These are phyloP conservation scores for Neurospora sp. DNA, from an alignment of 495 filamentous ascomycete genomes.

Conservation along the genomic window DNA sequence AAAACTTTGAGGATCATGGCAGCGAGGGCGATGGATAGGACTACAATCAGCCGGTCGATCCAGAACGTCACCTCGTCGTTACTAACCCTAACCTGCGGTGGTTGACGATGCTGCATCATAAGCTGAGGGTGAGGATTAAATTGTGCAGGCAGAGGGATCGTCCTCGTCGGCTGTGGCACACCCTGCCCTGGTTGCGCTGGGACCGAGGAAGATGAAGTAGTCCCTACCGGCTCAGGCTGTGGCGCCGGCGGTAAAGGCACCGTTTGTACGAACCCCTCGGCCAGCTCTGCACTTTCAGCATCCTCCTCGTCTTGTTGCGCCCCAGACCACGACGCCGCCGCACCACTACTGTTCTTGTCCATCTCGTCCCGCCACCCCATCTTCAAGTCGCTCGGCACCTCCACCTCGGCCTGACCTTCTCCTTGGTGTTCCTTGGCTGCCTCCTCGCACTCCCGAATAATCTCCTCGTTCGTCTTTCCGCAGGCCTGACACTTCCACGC, in stretches of 20 bases:
- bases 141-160: slow-evolving; percentile 20
- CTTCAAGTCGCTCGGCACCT: slow-evolving; percentile 48
- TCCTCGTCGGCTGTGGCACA: slow-evolving; percentile 27
- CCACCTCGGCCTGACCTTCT: slow-evolving; percentile 28
- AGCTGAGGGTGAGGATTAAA: slow-evolving; percentile 7
- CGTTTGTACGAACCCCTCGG: slow-evolving; percentile 42
- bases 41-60: slow-evolving; percentile 51
- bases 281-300: slow-evolving; percentile 31
- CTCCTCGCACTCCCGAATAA: slow-evolving; percentile 57
- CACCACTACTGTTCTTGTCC: slow-evolving; percentile 17
- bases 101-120: slow-evolving; percentile 12
- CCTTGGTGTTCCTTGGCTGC: slow-evolving; percentile 40
- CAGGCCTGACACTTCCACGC: slow-evolving; percentile 48
- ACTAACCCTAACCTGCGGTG: slow-evolving; percentile 13
- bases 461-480: slow-evolving; percentile 56
- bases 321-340: neutral
- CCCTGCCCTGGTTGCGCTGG: slow-evolving; percentile 16
- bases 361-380: slow-evolving; percentile 48
- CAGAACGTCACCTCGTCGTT: slow-evolving; percentile 36
- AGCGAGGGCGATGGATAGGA: slow-evolving; percentile 39
- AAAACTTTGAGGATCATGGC: slow-evolving; percentile 42
- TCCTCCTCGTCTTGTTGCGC: slow-evolving; percentile 10
- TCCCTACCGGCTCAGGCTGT: neutral
- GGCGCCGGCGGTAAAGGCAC: slow-evolving; percentile 11
- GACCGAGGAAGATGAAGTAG: neutral